phyloP scores from a whole-genome alignment of 1,139 yeast genomes.

The Protomyces pachydermus region DNA sequence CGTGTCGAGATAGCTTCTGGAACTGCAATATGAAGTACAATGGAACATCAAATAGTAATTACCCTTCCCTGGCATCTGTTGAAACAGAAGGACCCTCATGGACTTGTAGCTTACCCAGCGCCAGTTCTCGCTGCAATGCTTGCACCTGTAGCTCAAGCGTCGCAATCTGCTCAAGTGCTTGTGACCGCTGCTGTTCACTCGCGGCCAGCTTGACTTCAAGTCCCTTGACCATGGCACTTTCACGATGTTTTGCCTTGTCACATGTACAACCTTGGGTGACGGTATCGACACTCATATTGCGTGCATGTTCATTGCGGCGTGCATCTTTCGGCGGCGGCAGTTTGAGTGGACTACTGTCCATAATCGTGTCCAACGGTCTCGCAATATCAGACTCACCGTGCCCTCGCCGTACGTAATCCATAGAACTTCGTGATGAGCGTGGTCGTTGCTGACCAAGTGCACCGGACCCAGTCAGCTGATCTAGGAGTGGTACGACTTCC shows the following conservation, averaged over 20 bases:
- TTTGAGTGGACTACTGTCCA: neutral
- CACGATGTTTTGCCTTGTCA: neutral
- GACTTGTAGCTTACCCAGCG: neutral
- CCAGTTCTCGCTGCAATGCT: neutral
- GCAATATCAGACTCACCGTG: neutral
- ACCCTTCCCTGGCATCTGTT: too few relatives aligned
- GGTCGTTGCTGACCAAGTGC: neutral
- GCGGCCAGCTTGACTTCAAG: neutral
- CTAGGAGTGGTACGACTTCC: neutral
- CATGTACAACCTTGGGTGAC: constrained; percentile 2
- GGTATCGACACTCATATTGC: constrained; percentile 16
- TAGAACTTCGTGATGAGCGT: neutral
- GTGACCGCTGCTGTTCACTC: neutral
- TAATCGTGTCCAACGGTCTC: neutral
- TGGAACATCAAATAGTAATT: too few relatives aligned
- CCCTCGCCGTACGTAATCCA: neutral
- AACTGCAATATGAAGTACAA: too few relatives aligned
- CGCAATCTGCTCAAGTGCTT: neutral
- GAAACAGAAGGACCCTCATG: neutral
- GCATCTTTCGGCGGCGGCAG: neutral
- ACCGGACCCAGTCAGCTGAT: neutral
- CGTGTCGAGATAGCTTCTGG: too few relatives aligned
- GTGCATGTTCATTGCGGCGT: constrained; percentile 2
- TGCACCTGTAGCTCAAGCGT: neutral
- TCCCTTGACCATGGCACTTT: neutral